Evolutionary conservation across 129 eudicot species (phyloP).

Genomic region (Centaurea solstitialis): DNA sequence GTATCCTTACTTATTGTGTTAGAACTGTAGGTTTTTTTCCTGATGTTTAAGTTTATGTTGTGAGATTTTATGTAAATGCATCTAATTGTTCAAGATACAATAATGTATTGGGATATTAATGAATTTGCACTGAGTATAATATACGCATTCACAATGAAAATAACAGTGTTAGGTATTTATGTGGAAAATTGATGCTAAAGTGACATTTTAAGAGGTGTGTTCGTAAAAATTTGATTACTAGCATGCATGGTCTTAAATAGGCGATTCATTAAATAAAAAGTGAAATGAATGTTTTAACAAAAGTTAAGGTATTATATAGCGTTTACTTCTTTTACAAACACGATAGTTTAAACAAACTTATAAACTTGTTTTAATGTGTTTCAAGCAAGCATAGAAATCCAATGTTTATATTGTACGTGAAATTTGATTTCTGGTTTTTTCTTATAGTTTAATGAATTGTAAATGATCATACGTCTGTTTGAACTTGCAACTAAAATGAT

Average conservation of each 20-base stretch:
- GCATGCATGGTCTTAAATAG: neutral
- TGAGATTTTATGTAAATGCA: too few relatives aligned
- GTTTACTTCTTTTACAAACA: neutral
- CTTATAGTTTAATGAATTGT: neutral
- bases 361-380: neutral
- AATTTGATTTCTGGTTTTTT: neutral
- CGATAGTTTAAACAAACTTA: neutral
- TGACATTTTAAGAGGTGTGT: neutral
- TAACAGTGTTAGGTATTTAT: neutral
- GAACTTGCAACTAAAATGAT: neutral
- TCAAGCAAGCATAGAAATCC: neutral
- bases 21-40: too few relatives aligned
- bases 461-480: too few relatives aligned
- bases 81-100: too few relatives aligned
- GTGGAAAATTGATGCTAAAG: neutral
- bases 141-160: neutral
- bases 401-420: neutral
- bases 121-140: neutral
- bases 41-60: too few relatives aligned
- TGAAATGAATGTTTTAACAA: neutral
- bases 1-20: too few relatives aligned
- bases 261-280: neutral
- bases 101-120: neutral
- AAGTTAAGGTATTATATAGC: neutral
- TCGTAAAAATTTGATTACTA: neutral